Evolutionary conservation across 129 eudicot genomes (phyloP).

Genomic region (Lonicera japonica): DNA sequence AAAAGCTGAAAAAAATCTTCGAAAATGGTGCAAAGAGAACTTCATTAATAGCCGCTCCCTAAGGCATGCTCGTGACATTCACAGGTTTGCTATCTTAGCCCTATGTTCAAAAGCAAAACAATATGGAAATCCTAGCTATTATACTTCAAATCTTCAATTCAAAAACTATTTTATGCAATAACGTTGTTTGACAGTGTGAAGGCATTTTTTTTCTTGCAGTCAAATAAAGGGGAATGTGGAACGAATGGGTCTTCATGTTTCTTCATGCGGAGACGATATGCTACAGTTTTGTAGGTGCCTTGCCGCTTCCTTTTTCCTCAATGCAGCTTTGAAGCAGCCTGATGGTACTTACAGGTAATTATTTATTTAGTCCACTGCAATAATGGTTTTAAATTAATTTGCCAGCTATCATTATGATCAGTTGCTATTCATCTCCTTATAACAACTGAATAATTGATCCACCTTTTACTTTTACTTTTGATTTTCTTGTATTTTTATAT

Average conservation of each 20-base stretch:
- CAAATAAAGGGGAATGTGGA: slow-evolving; percentile 73
- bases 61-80: slow-evolving; percentile 82
- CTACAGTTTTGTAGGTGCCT: slow-evolving; percentile 71
- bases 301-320: slow-evolving; percentile 86
- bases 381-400: background rate
- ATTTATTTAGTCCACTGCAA: background rate
- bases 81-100: slow-evolving; percentile 39
- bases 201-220: slow-evolving; percentile 35
- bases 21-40: slow-evolving; percentile 91
- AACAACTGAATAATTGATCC: too few species aligned
- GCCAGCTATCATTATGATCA: background rate
- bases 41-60: slow-evolving; percentile 76
- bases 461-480: too few species aligned
- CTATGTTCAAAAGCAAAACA: background rate
- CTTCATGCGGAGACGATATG: slow-evolving; percentile 85
- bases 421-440: background rate
- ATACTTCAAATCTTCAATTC: too few species aligned
- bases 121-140: too few species aligned
- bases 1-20: slow-evolving; percentile 67
- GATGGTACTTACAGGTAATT: slow-evolving; percentile 78
- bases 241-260: slow-evolving; percentile 72
- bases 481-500: too few species aligned
- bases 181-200: too few species aligned
- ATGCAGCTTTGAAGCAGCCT: slow-evolving; percentile 86
- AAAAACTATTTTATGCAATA: too few species aligned